A percentile compares a stretch with the other conserved stretches of the same genome.
Evolutionary conservation across 305 asterid genomes (phyloP).

Genomic region (Fraxinus sp.): DNA sequence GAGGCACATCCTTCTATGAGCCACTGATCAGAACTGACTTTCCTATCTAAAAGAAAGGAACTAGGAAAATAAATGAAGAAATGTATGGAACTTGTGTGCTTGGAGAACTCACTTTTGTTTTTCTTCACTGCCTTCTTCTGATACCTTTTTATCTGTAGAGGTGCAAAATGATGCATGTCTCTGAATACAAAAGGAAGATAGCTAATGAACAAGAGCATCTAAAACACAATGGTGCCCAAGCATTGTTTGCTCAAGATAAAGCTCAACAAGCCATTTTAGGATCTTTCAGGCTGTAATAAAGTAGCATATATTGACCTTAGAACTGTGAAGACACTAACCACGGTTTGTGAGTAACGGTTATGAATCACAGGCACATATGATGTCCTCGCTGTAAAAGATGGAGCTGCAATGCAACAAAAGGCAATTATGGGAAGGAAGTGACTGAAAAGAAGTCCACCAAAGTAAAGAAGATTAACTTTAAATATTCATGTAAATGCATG

Average conservation of each 20-base stretch:
- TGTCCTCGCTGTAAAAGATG: constrained; percentile 35
- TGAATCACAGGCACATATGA: constrained; percentile 33
- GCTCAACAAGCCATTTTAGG: constrained; percentile 5
- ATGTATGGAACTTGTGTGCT: background rate
- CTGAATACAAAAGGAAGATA: constrained; percentile 36
- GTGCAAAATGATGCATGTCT: constrained; percentile 53
- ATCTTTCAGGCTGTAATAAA: background rate
- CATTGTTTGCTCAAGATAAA: constrained; percentile 17
- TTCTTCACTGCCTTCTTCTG: constrained; percentile 44
- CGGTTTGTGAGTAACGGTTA: constrained; percentile 24
- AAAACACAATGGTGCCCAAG: background rate
- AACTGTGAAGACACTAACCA: constrained; percentile 37
- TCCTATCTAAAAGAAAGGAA: constrained; percentile 6
- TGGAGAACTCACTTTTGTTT: constrained; percentile 48
- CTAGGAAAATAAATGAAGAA: background rate
- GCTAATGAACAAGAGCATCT: background rate
- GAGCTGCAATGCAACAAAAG: constrained; percentile 37
- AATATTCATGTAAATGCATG: background rate
- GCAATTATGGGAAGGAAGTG: constrained; percentile 4
- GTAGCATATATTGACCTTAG: background rate
- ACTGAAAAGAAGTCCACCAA: constrained; percentile 3
- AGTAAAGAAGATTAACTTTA: background rate
- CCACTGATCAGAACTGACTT: constrained; percentile 5
- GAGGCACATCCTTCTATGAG: constrained; percentile 8
- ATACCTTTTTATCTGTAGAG: constrained; percentile 40